Evolutionary conservation across 192 early-diverging fungal genomes (phyloP), one percentile per base, ranked within the genome.

Genomic region (Chytriomyces sp.): DNA sequence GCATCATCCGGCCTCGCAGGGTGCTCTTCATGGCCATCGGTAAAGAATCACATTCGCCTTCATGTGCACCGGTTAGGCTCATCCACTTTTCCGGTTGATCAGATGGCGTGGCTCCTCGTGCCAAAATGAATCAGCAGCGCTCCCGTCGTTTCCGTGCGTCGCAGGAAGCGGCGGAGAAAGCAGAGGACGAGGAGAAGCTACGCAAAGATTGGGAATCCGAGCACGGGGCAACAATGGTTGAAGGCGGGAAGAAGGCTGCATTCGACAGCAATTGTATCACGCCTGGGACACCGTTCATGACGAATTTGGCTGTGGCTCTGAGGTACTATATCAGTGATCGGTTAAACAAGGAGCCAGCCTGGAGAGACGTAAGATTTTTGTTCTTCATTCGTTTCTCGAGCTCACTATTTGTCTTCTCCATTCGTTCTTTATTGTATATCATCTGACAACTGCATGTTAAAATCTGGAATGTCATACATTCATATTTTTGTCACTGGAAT

Each of bases 71-170:
- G 17, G 22, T 2, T 3, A 14, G 22, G 44, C 56, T 33, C 39
- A 32, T 25, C 12, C 33, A 10, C 38, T 1, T 75, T 66, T 40
- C 49, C 26, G 19, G 59, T 39, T 37, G 12, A 31, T 31, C 44
- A 85, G 84, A 89, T 66, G 96, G 98, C 54, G 97, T 99, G 53
- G 97, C 97, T 0, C 97, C 97, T 25, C 87, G 97, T 52, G 97
- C 97, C 28, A 99, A 99, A 77, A 99, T 99, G 96, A 99, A 99
- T 75, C 95, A 99, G 80, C 97, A 99, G 80, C 91, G 97, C 14
- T 93, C 93, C 4, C 89, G 97, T 36, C 91, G 97, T 41, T 99
- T 99, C 84, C 89, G 95, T 64, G 93, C 98, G 1, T 93, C 96
- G 30, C 92, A 90, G 78, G 96, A 98, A 75, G 90, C 88, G 0